phyloP scores from a whole-genome alignment of 2,329 filamentous ascomycete species.

The Monilinia aucupariae region DNA sequence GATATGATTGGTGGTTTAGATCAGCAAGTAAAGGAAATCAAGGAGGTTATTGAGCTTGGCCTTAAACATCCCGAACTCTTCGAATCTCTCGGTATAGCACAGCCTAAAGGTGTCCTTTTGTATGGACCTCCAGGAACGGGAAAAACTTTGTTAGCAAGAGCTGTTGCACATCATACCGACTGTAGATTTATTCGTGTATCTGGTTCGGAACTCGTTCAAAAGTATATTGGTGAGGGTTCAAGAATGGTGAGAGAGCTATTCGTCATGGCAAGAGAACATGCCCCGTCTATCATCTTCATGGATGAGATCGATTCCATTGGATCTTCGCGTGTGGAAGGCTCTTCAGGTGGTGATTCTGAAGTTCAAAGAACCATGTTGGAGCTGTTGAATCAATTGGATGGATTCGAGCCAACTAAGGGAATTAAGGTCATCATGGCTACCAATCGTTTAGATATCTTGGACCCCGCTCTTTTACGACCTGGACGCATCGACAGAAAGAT shows the following conservation, averaged over 20 bases:
- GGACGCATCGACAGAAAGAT: constrained; percentile 98
- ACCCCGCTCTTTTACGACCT: constrained; percentile 89
- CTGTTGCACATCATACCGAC: constrained; percentile 95
- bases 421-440: constrained; percentile 99
- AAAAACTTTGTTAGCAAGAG: constrained; percentile 91
- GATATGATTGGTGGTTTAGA: constrained; percentile 99
- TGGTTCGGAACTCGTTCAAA: constrained; percentile 93
- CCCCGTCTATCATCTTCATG: constrained; percentile 99
- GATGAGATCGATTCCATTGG: constrained; percentile 99
- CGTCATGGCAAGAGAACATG: constrained; percentile 97
- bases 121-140: constrained; percentile 96
- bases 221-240: constrained; percentile 97
- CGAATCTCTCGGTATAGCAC: constrained; percentile 96
- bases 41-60: constrained; percentile 98
- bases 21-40: constrained; percentile 99
- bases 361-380: constrained; percentile 99
- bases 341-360: constrained; percentile 91
- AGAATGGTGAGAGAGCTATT: constrained; percentile 98
- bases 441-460: constrained; percentile 94
- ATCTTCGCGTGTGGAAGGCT: constrained; percentile 92
- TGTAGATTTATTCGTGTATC: constrained; percentile 99
- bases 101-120: constrained; percentile 93
- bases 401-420: constrained; percentile 98
- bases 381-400: constrained; percentile 94
- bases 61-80: constrained; percentile 98